Evolutionary conservation across 768 basidiomycete genomes (phyloP).

Genomic region (Infundibulicybe gibba): DNA sequence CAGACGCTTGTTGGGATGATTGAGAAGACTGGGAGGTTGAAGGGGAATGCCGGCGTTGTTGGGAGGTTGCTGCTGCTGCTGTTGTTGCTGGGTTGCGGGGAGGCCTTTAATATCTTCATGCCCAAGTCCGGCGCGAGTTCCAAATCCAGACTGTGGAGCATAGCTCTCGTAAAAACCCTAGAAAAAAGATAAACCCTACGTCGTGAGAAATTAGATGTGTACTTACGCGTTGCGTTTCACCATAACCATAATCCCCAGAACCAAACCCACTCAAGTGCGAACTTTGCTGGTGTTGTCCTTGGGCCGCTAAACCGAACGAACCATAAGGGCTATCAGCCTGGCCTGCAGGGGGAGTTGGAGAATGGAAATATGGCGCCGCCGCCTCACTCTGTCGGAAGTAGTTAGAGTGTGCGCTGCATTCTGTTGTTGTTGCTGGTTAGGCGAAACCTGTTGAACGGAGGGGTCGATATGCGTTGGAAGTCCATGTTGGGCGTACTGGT

Average conservation of each 20-base stretch:
- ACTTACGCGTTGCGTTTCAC: conserved; percentile 63
- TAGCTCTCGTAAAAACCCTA: conserved; percentile 81
- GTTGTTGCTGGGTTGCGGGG: conserved; percentile 55
- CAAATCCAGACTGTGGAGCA: conserved; percentile 58
- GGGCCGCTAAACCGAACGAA: conserved; percentile 55
- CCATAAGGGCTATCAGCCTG: conserved; percentile 60
- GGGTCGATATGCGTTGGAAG: conserved; percentile 66
- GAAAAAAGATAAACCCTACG: conserved; percentile 12
- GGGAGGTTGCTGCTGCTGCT: conserved; percentile 23
- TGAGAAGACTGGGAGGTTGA: conserved; percentile 53
- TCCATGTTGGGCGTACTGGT: conserved; percentile 62
- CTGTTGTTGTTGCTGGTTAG: conserved; percentile 39
- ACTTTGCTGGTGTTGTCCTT: conserved; percentile 59
- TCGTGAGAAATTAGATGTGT: conserved; percentile 1
- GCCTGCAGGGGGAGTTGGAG: conserved; percentile 68
- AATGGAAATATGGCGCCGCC: conserved; percentile 65
- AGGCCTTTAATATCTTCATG: conserved; percentile 79
- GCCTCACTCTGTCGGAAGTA: conserved; percentile 72
- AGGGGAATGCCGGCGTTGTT: conserved; percentile 40
- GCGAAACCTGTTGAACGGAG: conserved; percentile 38
- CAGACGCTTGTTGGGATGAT: conserved; percentile 49
- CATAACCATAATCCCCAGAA: conserved; percentile 61
- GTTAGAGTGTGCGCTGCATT: conserved; percentile 37
- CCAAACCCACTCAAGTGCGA: conserved; percentile 56
- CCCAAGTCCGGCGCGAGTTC: conserved; percentile 57